Base-by-base conservation (phyloP, 257 asterid species). In the Anisodus acutangulus region DNA sequence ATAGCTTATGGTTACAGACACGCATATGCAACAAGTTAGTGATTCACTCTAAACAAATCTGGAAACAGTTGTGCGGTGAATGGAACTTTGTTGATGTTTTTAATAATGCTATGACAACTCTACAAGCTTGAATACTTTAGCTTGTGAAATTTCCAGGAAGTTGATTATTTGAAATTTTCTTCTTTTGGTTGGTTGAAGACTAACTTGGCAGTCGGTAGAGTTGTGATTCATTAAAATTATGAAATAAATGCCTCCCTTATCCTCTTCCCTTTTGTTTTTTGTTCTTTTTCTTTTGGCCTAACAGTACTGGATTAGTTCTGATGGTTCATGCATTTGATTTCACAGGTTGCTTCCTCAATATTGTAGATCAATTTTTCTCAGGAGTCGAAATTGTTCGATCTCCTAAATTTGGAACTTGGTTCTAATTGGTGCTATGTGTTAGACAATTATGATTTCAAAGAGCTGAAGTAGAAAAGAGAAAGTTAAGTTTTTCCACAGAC, bases 361-460 rank as follows among this genome's bases (percentile, higher is more conserved):
- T 41, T 53, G 41, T 43, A 45, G 63, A 60, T 35, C 84, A 1
- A 8, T 10, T 62, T 66, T 8, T 12, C 1, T 9, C 8, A 2
- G 17, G 70, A 60, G 43, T 53, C 39, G 5, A 39, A 22, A 19
- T 19, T 60, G 8, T 58, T 60, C 58, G n/a, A 81, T 81, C 60
- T 62, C 22, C 22, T 19, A 5, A 62, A 17, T 63, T 16, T 31
- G 57, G 79, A 80, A 74, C 76, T 63, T 83, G n/a, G n/a, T 16
- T 68, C 63, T 15, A n/a, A 31, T n/a, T 83, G 9, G 19, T 80
- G 16, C 83, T 78, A 51, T 31, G 43, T 83, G 35, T 82, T 88
- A 70, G 85, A 82, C 83, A 82, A 54, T 54, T 63, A 60, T 80
- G 86, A 86, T 84, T 58, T 69, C 47, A 41, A 88, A 78, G 85